Evolutionary conservation across 2,329 filamentous ascomycete genomes (phyloP).

Genomic region (Botryotinia calthae): DNA sequence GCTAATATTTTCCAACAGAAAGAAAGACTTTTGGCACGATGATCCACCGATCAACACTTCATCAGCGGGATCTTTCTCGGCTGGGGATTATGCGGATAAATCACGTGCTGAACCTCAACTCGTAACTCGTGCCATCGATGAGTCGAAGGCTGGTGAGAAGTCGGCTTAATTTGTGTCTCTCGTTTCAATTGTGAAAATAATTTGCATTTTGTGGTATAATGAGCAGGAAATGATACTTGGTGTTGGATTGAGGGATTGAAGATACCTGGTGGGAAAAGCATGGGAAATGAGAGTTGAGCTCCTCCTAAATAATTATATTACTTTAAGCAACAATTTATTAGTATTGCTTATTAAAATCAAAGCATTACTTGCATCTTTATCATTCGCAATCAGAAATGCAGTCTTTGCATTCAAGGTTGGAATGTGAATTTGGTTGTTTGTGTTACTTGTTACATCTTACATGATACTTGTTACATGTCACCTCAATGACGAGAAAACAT

Average conservation of each 20-base stretch:
- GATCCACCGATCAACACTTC: conserved; percentile 14
- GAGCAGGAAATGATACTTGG: neutral
- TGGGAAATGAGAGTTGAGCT: neutral
- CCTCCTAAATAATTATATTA: neutral
- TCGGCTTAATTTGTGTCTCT: neutral
- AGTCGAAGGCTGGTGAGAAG: neutral
- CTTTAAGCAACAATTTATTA: neutral
- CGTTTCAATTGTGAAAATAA: neutral
- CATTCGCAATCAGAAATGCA: neutral
- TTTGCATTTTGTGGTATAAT: neutral
- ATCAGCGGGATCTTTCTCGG: neutral
- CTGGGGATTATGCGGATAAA: conserved; percentile 4
- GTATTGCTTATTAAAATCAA: neutral
- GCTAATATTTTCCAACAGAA: conserved; percentile 45
- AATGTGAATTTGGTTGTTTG: neutral
- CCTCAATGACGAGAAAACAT: too few species aligned
- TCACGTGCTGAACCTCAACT: neutral
- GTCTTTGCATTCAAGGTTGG: neutral
- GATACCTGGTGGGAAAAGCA: neutral
- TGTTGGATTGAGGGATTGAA: neutral
- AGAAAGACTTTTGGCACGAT: conserved; percentile 32
- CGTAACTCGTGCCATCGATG: neutral
- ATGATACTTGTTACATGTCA: too few species aligned
- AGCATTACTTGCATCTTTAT: neutral
- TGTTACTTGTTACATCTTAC: too few species aligned